Base-by-base conservation (phyloP, 805 yeast species). In the Komagataella pastoris region DNA sequence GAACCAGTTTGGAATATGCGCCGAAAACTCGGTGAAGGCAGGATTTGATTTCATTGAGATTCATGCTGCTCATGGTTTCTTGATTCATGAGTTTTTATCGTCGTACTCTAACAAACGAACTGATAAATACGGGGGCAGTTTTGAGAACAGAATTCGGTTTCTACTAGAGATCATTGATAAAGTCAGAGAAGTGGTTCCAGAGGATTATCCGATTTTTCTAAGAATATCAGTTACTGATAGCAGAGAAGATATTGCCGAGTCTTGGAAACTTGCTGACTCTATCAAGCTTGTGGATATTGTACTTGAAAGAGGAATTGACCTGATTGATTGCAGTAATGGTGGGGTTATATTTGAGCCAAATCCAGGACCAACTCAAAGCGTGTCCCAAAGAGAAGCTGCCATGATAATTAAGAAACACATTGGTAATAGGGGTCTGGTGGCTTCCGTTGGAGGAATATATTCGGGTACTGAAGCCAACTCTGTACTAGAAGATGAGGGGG, bases 21-120 rank as follows among this genome's bases (percentile, higher is more conserved):
- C 83, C 1, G 65, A 69, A 53, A 70, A 72, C 54, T 77, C 86
- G 1, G 65, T 73, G 40, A 71, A 68, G 12, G 73, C 80, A 6
- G 80, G 81, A 1, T 72, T 77, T 50, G 88, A 84, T 62, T 81
- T 81, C 55, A 76, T 84, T 48, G 87, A 81, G 59, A 67, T 83
- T 50, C 87, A 83, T 61, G 70, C 70, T 44, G 88, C 88, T 19
- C 80, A 81, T 61, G 87, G 88, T 2, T 80, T 77, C 58, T 62
- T 82, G 49, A 54, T 75, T 43, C 67, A 71, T 58, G 70, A 73
- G 57, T 80, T 83, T 56, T 57, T 77, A 51, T 71, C 76, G 40
- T 63, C 66, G 1, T 56, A 60, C 47, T 63, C 75, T 24, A 81
- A 83, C 63, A 61, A 67, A 53, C 72, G 88, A 59, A 74, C 75